These are phyloP conservation scores for Zelopaecilomyces penicillatus DNA, from an alignment of 2,329 filamentous ascomycete genomes.

Conservation along the genomic window DNA sequence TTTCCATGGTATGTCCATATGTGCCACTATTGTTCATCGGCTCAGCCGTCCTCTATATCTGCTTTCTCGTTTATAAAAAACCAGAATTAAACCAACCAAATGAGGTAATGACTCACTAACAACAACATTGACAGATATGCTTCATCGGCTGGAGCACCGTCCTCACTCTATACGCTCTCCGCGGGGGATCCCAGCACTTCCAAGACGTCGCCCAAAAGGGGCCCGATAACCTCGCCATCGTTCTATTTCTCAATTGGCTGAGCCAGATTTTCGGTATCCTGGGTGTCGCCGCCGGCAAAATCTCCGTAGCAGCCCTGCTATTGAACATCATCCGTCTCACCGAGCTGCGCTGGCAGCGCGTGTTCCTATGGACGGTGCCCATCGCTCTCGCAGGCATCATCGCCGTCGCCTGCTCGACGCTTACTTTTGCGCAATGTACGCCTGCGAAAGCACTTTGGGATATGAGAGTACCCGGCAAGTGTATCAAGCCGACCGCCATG, in stretches of 20 bases:
- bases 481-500: conserved; percentile 14
- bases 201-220: conserved; percentile 10
- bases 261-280: conserved; percentile 14
- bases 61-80: too few species aligned
- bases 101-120: too few species aligned
- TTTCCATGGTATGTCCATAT: conserved; percentile 9
- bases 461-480: conserved; percentile 10
- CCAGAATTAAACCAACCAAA: too few species aligned
- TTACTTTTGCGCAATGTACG: conserved; percentile 15
- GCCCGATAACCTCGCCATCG: conserved; percentile 12
- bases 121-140: conserved; percentile 7
- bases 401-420: conserved; percentile 12
- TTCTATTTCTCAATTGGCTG: conserved; percentile 14
- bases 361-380: conserved; percentile 14
- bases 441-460: conserved; percentile 14
- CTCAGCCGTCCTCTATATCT: too few species aligned
- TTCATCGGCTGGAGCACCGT: conserved; percentile 13
- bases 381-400: conserved; percentile 11
- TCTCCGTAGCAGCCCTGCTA: conserved; percentile 14
- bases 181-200: conserved; percentile 12
- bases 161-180: conserved; percentile 12
- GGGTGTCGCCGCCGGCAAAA: conserved; percentile 14
- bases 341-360: conserved; percentile 13
- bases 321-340: conserved; percentile 12
- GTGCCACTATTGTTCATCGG: too few species aligned